These are phyloP conservation scores for Mycena sp. DNA, from an alignment of 1,284 basidiomycete species.

Conservation along the genomic window DNA sequence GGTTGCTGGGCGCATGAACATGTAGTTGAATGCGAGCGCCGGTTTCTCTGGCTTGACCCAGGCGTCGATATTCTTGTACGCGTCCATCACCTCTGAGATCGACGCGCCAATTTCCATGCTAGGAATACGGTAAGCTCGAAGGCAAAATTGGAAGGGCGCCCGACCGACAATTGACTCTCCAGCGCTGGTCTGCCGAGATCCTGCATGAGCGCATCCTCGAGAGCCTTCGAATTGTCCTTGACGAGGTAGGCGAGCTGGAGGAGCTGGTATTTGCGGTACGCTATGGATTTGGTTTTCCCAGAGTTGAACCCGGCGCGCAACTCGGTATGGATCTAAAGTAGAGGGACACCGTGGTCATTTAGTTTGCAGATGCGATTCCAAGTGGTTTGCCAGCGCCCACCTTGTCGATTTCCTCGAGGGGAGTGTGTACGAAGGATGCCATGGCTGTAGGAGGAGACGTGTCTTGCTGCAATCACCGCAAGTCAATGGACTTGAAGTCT, in stretches of 20 bases:
- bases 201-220: slow-evolving; percentile 60
- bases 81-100: slow-evolving; percentile 68
- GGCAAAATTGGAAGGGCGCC: not conserved
- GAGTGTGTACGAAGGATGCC: slow-evolving; percentile 38
- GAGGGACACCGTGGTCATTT: not conserved
- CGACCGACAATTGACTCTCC: slow-evolving; percentile 64
- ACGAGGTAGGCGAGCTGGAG: slow-evolving; percentile 72
- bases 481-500: no score
- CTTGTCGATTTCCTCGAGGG: slow-evolving; percentile 49
- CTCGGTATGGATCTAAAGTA: slow-evolving; percentile 59
- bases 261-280: slow-evolving; percentile 73
- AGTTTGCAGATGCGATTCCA: not conserved
- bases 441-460: no score
- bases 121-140: slow-evolving; percentile 3
- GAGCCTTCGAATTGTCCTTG: slow-evolving; percentile 67
- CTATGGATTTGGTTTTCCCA: slow-evolving; percentile 67
- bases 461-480: no score
- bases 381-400: slow-evolving; percentile 32
- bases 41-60: slow-evolving; percentile 80
- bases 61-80: slow-evolving; percentile 75
- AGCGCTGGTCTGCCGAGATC: slow-evolving; percentile 68
- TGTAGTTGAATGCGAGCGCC: slow-evolving; percentile 62
- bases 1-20: slow-evolving; percentile 67
- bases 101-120: slow-evolving; percentile 67
- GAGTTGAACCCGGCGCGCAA: slow-evolving; percentile 61